Percentiles rank a stretch among this genome's conserved stretches.
These are phyloP conservation scores for Ceratonia siliqua DNA, from an alignment of 306 rosid species.

Conservation along the genomic window DNA sequence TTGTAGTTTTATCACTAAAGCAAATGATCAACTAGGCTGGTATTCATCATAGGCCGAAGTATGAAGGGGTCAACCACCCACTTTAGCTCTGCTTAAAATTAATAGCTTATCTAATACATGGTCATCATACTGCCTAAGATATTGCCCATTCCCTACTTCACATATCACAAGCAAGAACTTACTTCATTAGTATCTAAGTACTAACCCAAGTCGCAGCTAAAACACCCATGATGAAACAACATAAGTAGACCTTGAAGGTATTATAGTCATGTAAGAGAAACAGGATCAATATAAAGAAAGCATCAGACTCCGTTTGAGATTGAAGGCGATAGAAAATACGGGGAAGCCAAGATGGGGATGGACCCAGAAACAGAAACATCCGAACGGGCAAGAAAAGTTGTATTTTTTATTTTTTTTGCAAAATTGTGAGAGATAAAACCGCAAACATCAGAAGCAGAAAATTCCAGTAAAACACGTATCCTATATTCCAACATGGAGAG, in stretches of 20 bases:
- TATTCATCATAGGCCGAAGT: background rate
- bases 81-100: background rate
- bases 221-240: slow-evolving; percentile 23
- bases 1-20: background rate
- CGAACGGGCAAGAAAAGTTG: background rate
- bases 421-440: slow-evolving; percentile 14
- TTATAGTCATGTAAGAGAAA: background rate
- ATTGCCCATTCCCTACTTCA: slow-evolving; percentile 6
- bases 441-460: background rate
- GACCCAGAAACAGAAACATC: slow-evolving; percentile 11
- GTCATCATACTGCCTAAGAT: slow-evolving; percentile 8
- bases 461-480: slow-evolving; percentile 32
- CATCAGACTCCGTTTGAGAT: background rate
- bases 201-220: background rate
- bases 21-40: background rate
- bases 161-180: background rate
- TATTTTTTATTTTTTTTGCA: slow-evolving; percentile 19
- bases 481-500: background rate
- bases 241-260: background rate
- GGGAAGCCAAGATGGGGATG: slow-evolving; percentile 10
- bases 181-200: slow-evolving; percentile 1
- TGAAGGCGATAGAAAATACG: background rate
- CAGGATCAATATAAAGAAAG: slow-evolving; percentile 23
- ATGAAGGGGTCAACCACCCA: background rate
- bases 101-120: background rate